Conservation (phyloP, 345 rosid species). For the Rhodamnia argentea region DNA sequence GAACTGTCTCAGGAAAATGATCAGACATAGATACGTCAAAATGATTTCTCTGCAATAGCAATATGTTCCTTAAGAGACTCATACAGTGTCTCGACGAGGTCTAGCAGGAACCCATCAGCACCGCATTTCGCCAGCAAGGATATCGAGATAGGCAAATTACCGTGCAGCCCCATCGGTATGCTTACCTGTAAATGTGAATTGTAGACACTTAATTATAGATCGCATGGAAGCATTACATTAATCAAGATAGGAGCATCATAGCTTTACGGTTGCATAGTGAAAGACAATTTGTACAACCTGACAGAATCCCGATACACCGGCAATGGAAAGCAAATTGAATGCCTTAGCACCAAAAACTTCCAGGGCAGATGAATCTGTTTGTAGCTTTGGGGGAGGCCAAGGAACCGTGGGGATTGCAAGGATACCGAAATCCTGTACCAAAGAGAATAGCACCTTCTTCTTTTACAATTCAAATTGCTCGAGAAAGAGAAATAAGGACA, state of each 20-base stretch:
- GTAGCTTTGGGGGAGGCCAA: constrained; percentile 72
- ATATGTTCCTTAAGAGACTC: not conserved
- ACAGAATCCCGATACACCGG: constrained; percentile 84
- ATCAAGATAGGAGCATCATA: not conserved
- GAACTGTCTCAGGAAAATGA: not conserved
- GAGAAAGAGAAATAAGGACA: not conserved
- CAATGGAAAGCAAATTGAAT: constrained; percentile 62
- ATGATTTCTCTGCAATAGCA: not conserved
- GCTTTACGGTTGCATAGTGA: not conserved
- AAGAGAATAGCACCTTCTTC: not conserved
- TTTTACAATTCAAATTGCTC: not conserved
- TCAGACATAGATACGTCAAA: not conserved
- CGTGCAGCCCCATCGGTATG: constrained; percentile 13
- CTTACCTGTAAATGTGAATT: constrained; percentile 25
- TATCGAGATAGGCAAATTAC: constrained; percentile 1
- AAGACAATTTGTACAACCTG: constrained; percentile 30
- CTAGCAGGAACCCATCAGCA: constrained; percentile 1
- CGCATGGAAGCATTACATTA: not conserved
- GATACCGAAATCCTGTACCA: constrained; percentile 44
- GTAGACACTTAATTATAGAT: not conserved
- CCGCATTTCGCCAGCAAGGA: not conserved
- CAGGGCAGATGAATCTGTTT: constrained; percentile 36
- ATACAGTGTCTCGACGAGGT: not conserved
- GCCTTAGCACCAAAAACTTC: constrained; percentile 51
- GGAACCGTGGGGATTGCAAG: constrained; percentile 78